Conservation (phyloP, 2,329 filamentous ascomycete species). For the Botryotinia globosa region DNA sequence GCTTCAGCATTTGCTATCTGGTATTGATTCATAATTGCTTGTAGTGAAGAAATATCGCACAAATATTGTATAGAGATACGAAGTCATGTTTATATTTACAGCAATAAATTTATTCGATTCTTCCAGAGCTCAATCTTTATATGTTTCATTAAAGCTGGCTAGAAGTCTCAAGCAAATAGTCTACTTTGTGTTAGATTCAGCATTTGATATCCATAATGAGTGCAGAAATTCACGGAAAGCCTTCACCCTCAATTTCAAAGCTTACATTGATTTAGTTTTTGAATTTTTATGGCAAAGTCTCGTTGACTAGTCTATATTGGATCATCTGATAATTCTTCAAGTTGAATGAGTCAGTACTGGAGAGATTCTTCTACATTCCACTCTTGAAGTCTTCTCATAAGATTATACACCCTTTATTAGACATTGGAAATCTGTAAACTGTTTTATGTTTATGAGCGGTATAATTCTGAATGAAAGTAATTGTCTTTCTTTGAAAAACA, state of each 20-base stretch:
- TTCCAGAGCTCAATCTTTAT: not conserved
- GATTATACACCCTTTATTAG: not conserved
- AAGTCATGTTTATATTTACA: not conserved
- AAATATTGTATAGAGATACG: too few relatives aligned
- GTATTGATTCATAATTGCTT: not conserved
- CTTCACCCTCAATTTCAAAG: not conserved
- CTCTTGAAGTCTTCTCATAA: not conserved
- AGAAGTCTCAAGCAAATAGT: not conserved
- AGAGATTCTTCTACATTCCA: accelerated
- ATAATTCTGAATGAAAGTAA: not conserved
- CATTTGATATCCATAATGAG: not conserved
- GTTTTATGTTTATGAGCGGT: not conserved
- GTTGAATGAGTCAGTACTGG: not conserved
- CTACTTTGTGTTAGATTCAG: not conserved
- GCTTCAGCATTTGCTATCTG: not conserved
- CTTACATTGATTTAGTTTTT: not conserved
- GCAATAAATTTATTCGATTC: not conserved
- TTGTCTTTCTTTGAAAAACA: not conserved
- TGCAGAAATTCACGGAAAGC: not conserved
- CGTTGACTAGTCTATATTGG: not conserved
- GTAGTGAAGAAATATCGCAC: not conserved
- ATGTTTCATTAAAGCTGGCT: not conserved
- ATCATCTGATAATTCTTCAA: not conserved
- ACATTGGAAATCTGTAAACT: not conserved
- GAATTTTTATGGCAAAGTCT: not conserved